Evolutionary conservation across 2,329 filamentous ascomycete genomes (phyloP).

Genomic region (Anisogramma anomala): DNA sequence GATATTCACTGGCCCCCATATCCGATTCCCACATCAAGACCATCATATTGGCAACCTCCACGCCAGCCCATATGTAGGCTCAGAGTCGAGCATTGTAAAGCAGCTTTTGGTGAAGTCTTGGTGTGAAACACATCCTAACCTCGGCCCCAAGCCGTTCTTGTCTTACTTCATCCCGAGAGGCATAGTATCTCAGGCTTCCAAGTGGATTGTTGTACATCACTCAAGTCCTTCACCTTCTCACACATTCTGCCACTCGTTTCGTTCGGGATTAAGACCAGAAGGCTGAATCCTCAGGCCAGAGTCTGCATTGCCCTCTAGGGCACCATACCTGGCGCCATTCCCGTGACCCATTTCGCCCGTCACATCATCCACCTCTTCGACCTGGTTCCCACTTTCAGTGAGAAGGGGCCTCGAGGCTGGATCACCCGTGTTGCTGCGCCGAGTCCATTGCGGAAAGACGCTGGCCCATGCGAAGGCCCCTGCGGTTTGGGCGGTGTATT

Average conservation of each 20-base stretch:
- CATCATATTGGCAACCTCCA: too few relatives aligned
- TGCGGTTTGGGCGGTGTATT: background rate
- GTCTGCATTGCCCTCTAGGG: background rate
- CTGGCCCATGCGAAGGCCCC: constrained; percentile 4
- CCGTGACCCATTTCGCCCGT: background rate
- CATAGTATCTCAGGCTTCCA: too few relatives aligned
- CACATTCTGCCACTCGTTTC: constrained; percentile 7
- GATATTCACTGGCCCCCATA: too few relatives aligned
- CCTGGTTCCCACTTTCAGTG: constrained; percentile 1
- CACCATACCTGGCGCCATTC: constrained; percentile 5
- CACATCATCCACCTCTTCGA: constrained; percentile 10
- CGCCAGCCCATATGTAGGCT: too few relatives aligned
- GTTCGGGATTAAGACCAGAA: constrained; percentile 3
- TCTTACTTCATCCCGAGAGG: too few relatives aligned
- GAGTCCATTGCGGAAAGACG: background rate
- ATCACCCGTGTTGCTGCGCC: background rate
- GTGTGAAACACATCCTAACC: too few relatives aligned
- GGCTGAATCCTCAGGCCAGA: constrained; percentile 6
- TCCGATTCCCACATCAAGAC: too few relatives aligned
- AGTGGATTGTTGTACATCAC: too few relatives aligned
- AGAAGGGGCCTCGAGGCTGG: constrained; percentile 7
- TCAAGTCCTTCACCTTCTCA: too few relatives aligned
- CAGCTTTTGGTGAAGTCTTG: too few relatives aligned
- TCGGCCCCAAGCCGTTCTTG: too few relatives aligned
- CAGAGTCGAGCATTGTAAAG: too few relatives aligned